phyloP scores from a whole-genome alignment of 208 protist species.

The Crithidia expoeki region DNA sequence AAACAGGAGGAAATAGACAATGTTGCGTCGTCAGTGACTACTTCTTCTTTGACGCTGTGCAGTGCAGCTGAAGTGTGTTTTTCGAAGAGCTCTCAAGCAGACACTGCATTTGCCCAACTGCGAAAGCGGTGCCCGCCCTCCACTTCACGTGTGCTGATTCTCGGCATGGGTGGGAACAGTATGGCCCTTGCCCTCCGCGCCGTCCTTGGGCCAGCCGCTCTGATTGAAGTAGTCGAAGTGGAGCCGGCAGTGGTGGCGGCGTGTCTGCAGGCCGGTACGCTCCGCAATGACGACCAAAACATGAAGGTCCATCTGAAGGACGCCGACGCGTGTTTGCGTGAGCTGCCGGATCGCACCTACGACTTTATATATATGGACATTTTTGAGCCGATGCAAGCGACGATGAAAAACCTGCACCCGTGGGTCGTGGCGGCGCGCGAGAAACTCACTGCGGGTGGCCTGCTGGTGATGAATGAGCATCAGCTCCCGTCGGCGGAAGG shows the following conservation, averaged over 20 bases:
- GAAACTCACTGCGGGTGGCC: conserved; percentile 49
- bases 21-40: not conserved
- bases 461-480: conserved; percentile 81
- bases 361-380: conserved; percentile 82
- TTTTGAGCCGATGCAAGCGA: conserved; percentile 67
- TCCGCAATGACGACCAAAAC: conserved; percentile 36
- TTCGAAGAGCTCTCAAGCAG: too few species aligned
- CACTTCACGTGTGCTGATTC: conserved; percentile 44
- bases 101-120: not conserved
- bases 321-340: conserved; percentile 15
- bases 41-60: not conserved
- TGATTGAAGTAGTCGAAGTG: conserved; percentile 71
- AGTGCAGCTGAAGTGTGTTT: not conserved
- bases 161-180: conserved; percentile 88
- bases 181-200: conserved; percentile 65
- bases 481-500: conserved; percentile 46
- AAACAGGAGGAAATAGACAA: not conserved
- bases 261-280: conserved; percentile 45
- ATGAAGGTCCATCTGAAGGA: conserved; percentile 53
- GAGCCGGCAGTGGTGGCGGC: conserved; percentile 63
- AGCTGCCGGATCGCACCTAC: conserved; percentile 22
- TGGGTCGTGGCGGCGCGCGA: conserved; percentile 27
- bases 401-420: conserved; percentile 61
- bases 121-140: conserved; percentile 32
- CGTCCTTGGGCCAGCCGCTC: conserved; percentile 46